Evolutionary conservation across 768 basidiomycete genomes (phyloP), one percentile per base, ranked within the genome.

Genomic region (Boletus reticulatus): DNA sequence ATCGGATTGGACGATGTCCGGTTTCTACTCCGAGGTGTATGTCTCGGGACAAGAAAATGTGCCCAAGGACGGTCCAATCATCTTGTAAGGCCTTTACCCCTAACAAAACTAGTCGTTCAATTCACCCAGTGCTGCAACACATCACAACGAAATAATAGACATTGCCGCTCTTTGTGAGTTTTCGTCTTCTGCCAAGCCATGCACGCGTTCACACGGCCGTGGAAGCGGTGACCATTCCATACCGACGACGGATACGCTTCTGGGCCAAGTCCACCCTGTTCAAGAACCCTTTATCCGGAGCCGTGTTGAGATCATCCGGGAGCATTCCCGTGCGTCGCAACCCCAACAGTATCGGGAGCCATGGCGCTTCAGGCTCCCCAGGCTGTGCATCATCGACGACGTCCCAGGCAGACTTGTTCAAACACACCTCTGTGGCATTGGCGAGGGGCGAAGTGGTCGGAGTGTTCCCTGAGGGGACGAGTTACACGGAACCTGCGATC

Each of bases 271-370:
- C 17, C n/a, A 39, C 38, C 5, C 9, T 90, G 62, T 91, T 90
- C 72, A 73, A 72, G 24, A 82, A 86, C 57, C 84, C 83, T 0
- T 61, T 85, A 1, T 62, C 75, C 2, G 75, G 78, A 1, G 73
- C 75, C 3, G 68, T 89, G 38, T 73, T 89, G 32, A 72, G 75
- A 5, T 83, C 85, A 43, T 81, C 84, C 0, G 87, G 85, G 6
- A 87, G 86, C 57, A 87, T 91, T 55, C 84, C 87, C n/a, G 86
- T 90, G 19, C 76, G 82, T 56, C 71, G 88, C 29, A 84, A 83
- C 64, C 84, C 77, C 32, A 82, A 86, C 71, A 39, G 47, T 12
- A 34, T 36, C 12, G 49, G 31, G 16, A 45, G 39, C 39, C 32
- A 45, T 38, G 24, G 62, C 59, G 34, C 49, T 36, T 4, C 29